A percentile compares a stretch with the other conserved stretches of the same genome.
Conservation (phyloP, 2,329 filamentous ascomycete genomes). For the Dothistroma septosporum region DNA sequence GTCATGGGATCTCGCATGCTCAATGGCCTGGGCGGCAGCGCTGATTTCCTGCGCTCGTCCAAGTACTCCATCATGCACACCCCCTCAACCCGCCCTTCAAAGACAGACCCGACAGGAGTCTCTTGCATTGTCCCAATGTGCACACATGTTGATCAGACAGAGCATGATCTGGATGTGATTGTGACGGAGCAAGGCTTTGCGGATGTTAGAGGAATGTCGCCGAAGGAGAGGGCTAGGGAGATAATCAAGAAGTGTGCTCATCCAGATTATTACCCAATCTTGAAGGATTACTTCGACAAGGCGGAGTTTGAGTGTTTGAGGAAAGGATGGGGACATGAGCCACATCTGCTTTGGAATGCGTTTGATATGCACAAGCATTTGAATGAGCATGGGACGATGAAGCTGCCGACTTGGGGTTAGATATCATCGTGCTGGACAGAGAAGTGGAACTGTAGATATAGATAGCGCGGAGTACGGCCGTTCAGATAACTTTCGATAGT, state of each 20-base stretch:
- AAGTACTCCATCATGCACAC: conserved; percentile 96
- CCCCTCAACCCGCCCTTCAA: conserved; percentile 72
- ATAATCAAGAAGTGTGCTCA: conserved; percentile 86
- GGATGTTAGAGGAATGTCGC: conserved; percentile 76
- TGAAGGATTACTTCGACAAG: conserved; percentile 77
- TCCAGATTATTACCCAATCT: conserved; percentile 77
- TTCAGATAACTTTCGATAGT: neutral
- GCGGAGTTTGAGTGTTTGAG: conserved; percentile 80
- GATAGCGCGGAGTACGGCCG: neutral
- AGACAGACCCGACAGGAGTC: conserved; percentile 76
- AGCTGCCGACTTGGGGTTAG: conserved; percentile 63
- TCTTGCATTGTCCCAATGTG: conserved; percentile 91
- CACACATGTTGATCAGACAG: conserved; percentile 87
- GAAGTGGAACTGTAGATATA: neutral
- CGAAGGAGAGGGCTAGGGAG: conserved; percentile 73
- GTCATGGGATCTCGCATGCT: conserved; percentile 87
- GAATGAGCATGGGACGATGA: conserved; percentile 81
- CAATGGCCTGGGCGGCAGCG: conserved; percentile 76
- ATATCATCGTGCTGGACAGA: neutral
- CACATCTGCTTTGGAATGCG: conserved; percentile 76
- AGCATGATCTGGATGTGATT: conserved; percentile 86
- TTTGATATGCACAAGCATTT: conserved; percentile 89
- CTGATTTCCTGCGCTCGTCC: conserved; percentile 72
- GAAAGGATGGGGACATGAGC: conserved; percentile 88
- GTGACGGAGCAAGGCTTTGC: conserved; percentile 77